Evolutionary conservation across 192 early-diverging fungal species (phyloP), one percentile per base, ranked within the genome.

Genomic region (Linnemannia hyalina): DNA sequence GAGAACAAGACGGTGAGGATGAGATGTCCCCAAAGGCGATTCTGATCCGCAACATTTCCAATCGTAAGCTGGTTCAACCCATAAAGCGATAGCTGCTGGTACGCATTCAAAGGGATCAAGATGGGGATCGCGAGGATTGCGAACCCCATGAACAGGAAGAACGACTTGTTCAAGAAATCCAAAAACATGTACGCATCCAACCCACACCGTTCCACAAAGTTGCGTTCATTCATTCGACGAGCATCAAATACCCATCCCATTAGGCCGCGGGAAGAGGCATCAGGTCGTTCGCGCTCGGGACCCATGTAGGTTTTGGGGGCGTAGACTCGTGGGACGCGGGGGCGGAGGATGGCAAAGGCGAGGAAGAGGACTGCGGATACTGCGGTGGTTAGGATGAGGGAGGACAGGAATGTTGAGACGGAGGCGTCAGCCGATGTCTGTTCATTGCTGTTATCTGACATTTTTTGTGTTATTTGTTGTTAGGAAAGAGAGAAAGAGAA

Each of bases 181-280:
- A 97, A 76, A 60, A 95, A 91, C 90, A 95, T 95, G 80, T 92
- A 97, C 0, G 93, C 90, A 86, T 97, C 96, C 16, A 95, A 89
- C 0, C 94, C 93, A 40, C 90, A 91, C 6, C 84, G 88, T 18
- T 82, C 68, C 26, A 94, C 91, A 29, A 94, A 80, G 6, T 89
- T 84, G 2, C 32, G 72, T 16, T 87, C 88, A 44, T 92, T 92
- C 6, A 89, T 77, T 15, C 84, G 90, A 1, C 81, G 76, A 9
- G 93, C 72, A 0, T 90, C 89, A 8, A 85, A 84, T n/a, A 95
- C 88, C 95, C 95, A 95, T 5, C 87, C 75, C 32, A 94, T 75
- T 18, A 89, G 6, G 0, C 93, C 92, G 13, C 69, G 76, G 4
- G 41, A 65, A 16, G 44, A 6, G 26, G 84, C 82, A 23, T 84